These are phyloP conservation scores for Vaccinium vitisidaea DNA, from an alignment of 148 eudicot genomes.

Conservation along the genomic window DNA sequence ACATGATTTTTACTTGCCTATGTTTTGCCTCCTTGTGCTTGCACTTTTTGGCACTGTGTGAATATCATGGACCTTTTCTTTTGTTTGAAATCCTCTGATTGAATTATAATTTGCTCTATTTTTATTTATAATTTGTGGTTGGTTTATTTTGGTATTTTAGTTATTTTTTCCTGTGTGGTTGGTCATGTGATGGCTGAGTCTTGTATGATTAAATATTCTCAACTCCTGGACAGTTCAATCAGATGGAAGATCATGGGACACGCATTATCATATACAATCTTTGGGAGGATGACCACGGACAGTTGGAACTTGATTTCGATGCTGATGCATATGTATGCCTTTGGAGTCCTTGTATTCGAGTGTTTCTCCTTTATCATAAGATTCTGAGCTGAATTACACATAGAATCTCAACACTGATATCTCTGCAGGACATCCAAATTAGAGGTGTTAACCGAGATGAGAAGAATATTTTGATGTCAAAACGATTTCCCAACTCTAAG, in stretches of 20 bases:
- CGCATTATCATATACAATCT: conserved; percentile 85
- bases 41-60: not conserved
- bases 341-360: not conserved
- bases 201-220: conserved; percentile 1
- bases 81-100: not conserved
- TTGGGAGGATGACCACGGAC: conserved; percentile 95
- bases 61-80: not conserved
- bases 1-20: not conserved
- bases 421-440: conserved; percentile 85
- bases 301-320: conserved; percentile 77
- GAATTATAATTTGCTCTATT: not conserved
- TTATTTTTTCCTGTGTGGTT: not conserved
- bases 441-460: conserved; percentile 89
- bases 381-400: not conserved
- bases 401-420: not conserved
- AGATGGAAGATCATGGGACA: conserved; percentile 76
- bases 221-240: conserved; percentile 49
- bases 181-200: not conserved
- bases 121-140: not conserved
- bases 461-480: conserved; percentile 75
- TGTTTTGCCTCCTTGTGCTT: not conserved
- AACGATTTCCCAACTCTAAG: conserved; percentile 63
- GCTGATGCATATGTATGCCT: conserved; percentile 66
- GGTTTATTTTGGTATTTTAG: conserved; percentile 4
- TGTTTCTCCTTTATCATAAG: not conserved